Conservation (phyloP, 352 stramenopile species). For the Pythium brachiatum region DNA sequence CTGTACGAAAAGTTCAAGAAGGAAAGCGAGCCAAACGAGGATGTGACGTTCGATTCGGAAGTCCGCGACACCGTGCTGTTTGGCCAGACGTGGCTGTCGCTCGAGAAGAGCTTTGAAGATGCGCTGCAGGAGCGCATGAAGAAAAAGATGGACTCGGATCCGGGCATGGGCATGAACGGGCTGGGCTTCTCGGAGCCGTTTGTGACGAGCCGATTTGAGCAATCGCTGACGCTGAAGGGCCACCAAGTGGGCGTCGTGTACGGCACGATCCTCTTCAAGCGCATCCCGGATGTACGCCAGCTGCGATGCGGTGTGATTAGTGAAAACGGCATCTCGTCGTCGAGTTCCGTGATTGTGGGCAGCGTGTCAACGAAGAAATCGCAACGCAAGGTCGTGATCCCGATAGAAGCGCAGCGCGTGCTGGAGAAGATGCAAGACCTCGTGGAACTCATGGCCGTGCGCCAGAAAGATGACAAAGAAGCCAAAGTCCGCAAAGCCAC, state of each 20-base stretch:
- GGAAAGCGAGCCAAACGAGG: conserved; percentile 40
- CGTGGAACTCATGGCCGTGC: conserved; percentile 83
- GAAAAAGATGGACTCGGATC: conserved; percentile 59
- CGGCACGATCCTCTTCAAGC: conserved; percentile 86
- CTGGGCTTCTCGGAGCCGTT: conserved; percentile 68
- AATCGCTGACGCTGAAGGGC: conserved; percentile 83
- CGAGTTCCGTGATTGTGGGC: conserved; percentile 85
- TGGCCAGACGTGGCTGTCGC: conserved; percentile 84
- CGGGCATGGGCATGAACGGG: conserved; percentile 39
- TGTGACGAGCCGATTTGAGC: conserved; percentile 85
- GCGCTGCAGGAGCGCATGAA: conserved; percentile 84
- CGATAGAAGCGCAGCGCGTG: conserved; percentile 81
- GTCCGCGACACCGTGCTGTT: conserved; percentile 86
- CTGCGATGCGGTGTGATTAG: conserved; percentile 86
- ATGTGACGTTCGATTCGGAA: conserved; percentile 74
- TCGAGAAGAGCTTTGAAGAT: conserved; percentile 90
- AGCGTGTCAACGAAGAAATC: conserved; percentile 55
- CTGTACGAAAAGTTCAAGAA: conserved; percentile 88
- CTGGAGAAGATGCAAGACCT: conserved; percentile 89
- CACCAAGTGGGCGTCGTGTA: conserved; percentile 87
- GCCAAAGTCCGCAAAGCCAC: conserved; percentile 87
- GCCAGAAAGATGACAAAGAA: conserved; percentile 89
- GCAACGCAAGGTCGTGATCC: conserved; percentile 76
- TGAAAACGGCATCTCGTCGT: conserved; percentile 85
- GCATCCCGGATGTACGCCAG: conserved; percentile 86